Evolutionary conservation across 2,329 filamentous ascomycete genomes (phyloP), one percentile per base, ranked within the genome.

Genomic region (Emericellopsis cladophorae): DNA sequence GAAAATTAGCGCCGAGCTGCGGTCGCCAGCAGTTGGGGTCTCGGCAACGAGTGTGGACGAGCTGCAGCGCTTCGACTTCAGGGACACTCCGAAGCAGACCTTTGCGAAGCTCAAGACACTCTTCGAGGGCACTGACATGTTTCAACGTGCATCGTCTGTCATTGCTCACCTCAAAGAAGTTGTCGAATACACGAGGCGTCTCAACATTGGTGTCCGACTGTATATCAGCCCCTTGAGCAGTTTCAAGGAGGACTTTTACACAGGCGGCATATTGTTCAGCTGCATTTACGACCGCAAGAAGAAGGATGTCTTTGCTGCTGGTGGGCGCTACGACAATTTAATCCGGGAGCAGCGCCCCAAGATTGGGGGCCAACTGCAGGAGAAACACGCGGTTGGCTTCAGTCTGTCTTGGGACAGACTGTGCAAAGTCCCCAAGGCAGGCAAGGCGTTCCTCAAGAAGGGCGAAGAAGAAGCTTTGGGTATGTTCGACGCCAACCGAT

Each of bases 21-120:
- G 89, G 32, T 84, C 83, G n/a, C 78, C 85, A 4, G 62, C 81
- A 15, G 76, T 94, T 31, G 87, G 88, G 2, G 75, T 95, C 15
- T 84, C 89, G 4, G 84, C 86, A 11, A 95, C 89, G 3, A 93
- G 85, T 35, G 72, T 98, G 37, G 89, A 95, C 50, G 90, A 95
- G 52, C 69, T 98, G 42, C 78, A 85, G 49, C 79, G 81, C 6
- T 98, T 96, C 55, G 89, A 98, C 56, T 96, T 95, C 58, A 74
- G 86, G 65, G 74, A 75, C 45, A 68, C 68, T 0, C 68, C 70
- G 1, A 68, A 62, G 36, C 75, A 79, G 50, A 72, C 70, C 0
- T 74, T 80, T 45, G 60, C 72, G 7, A 72, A 68, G 45, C 58
- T 79, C 15, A 76, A 81, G 62, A 66, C 59, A 7, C 56, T 80